Conservation (phyloP, 2,329 filamentous ascomycete genomes). For the Colletotrichum sp. region DNA sequence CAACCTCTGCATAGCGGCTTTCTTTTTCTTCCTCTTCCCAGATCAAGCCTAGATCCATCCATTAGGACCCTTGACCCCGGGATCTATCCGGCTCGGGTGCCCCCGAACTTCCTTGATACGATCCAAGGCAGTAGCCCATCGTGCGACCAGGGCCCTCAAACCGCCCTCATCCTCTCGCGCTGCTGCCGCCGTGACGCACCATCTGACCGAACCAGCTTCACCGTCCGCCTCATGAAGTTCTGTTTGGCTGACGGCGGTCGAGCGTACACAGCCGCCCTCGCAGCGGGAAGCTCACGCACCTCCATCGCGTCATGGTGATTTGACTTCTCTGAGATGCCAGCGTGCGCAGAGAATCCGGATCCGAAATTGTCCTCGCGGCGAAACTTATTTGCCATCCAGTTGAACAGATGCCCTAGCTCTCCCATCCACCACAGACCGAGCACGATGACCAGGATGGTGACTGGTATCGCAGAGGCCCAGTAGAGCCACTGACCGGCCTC, state of each 20-base stretch:
- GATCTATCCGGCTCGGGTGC: not conserved
- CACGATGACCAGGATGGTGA: constrained; percentile 46
- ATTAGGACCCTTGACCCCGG: not conserved
- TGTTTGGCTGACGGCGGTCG: not conserved
- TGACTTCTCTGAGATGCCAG: not conserved
- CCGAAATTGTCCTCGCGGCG: not conserved
- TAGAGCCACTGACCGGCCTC: constrained; percentile 53
- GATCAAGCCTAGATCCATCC: not conserved
- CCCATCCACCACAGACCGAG: constrained; percentile 48
- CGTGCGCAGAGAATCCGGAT: not conserved
- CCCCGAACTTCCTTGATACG: not conserved
- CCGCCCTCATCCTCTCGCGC: not conserved
- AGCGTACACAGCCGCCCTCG: not conserved
- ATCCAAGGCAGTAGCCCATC: constrained; percentile 1
- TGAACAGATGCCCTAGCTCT: constrained; percentile 40
- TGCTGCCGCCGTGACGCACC: not conserved
- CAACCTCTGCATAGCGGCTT: not conserved
- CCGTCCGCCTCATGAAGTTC: constrained; percentile 27
- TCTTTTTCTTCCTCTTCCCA: not conserved
- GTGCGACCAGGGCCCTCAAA: not conserved
- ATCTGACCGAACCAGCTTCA: not conserved
- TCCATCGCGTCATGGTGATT: not conserved
- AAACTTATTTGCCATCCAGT: constrained; percentile 20
- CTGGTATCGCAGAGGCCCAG: constrained; percentile 53
- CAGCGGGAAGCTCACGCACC: not conserved